Conservation (phyloP, 805 yeast species). For the Cyberlindnera amylophila region DNA sequence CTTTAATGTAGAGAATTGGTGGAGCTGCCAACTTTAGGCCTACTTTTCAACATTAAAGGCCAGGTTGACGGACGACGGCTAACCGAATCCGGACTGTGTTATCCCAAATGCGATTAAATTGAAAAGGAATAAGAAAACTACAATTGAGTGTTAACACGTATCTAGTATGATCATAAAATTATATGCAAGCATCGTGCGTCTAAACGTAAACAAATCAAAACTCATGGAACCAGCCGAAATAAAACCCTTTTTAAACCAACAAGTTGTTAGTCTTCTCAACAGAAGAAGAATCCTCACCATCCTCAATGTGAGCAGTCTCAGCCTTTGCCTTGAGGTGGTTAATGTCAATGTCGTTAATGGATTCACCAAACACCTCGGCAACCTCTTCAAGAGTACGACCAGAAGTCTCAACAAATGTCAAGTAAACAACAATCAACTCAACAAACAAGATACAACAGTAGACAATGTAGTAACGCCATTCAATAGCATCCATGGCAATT, state of each 20-base stretch:
- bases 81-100: no score
- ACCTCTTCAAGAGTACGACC: constrained; percentile 38
- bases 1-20: no score
- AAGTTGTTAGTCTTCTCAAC: constrained; percentile 15
- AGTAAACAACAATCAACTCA: constrained; percentile 29
- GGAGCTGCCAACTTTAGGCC: no score
- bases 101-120: no score
- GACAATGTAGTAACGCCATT: constrained; percentile 36
- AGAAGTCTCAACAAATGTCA: constrained; percentile 36
- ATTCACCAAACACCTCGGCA: constrained; percentile 33
- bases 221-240: no score
- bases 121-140: no score
- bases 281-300: constrained; percentile 11
- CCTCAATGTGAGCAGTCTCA: constrained; percentile 17
- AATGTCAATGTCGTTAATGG: constrained; percentile 16
- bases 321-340: constrained; percentile 18
- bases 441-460: constrained; percentile 31
- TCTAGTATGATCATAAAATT: neutral
- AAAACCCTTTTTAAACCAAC: constrained; percentile 4
- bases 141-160: no score
- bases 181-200: neutral
- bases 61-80: no score
- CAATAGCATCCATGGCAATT: constrained; percentile 35
- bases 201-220: neutral
- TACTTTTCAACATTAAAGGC: no score